Base-by-base conservation (phyloP, 257 asterid genomes). In the Agastache rugosa region DNA sequence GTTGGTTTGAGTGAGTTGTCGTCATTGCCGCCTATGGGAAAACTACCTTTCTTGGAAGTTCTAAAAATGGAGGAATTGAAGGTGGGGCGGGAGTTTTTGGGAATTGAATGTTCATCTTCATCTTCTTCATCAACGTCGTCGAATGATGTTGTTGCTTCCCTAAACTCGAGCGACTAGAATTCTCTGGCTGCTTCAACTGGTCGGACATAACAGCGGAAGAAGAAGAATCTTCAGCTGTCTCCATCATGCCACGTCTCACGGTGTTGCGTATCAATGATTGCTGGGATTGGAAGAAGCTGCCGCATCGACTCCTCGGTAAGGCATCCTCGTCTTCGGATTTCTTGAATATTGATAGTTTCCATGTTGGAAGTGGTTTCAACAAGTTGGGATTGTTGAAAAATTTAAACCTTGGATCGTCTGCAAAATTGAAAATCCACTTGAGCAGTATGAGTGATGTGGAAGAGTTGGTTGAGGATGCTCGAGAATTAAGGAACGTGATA, bases 121-220 rank as follows among this genome's bases (percentile, higher is more conserved):
- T 42, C 48, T 2, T 42, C 50, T n/a, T n/a, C 29, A 25, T 25
- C 29, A 25, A 25, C 2, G 9, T 12, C 19, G 9, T 1, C 55
- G n/a, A 48, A 48, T 48, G 55, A 2, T 22, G 62, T 11, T 15
- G 51, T 16, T 63, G 12, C 20, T 81, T 77, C 61, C 82, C 85
- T 3, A 75, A 61, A 69, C 54, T 82, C 44, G 71, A 72, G 79
- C 2, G 7, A 15, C 66, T 70, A 17, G 4, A 0, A 1, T 37
- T 25, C 29, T 1, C 2, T 25, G 0, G 2, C 29, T 25, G 29
- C 29, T 25, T 1, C 29, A 1, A 25, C 3, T 25, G 29, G 29
- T 25, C 29, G 29, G 29, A 82, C 56, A 8, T 75, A 41, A 23
- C 67, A 3, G 51, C 4, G 2, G 62, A 59, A 34, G 76, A 48